Evolutionary conservation across 352 stramenopile genomes (phyloP), one percentile per base, ranked within the genome.

Genomic region (Pythium guiyangense): DNA sequence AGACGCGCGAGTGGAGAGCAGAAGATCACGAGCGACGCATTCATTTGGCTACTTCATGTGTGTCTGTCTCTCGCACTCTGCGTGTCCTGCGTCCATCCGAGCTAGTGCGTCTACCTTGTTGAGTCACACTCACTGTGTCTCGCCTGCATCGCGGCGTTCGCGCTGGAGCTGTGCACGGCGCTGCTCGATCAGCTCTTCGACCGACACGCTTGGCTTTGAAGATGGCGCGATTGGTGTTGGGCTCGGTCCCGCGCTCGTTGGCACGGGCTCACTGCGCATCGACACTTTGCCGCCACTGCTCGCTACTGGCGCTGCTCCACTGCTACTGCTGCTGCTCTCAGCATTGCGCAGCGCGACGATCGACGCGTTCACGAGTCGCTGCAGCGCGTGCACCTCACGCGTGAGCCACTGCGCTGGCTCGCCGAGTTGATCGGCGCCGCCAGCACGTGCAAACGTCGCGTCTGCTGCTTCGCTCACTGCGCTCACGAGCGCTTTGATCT

Each of bases 401-500:
- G 69, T 62, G 31, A 97, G 75, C 75, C 81, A 90, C 48, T 87
- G 86, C 0, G 83, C 73, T 34, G 84, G 71, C 49, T 92, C 74
- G 0, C 86, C 79, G 0, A 94, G 54, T 10, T 76, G 70, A 20
- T 84, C 81, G 18, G 60, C 68, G 3, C 79, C 77, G 12, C 86
- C 80, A 8, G 70, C 74, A 45, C 60, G 77, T 56, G 85, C 67
- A 29, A 88, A 60, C 12, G 78, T 86, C 29, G 78, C 77, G 29
- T 93, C 79, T 3, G 84, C 84, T 10, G 84, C 79, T 42, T 91
- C 73, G 18, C 77, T 80, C 51, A 97, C 92, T 15, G 88, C 86
- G 4, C 87, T 90, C 20, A 97, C 91, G 4, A 98, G 78, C 17
- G 88, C 79, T 59, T 97, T 97, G 56, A 98, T 96, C 67, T 98